A percentile compares a stretch with the other conserved stretches of the same genome.
phyloP scores from a whole-genome alignment of 2,329 filamentous ascomycete genomes.

The Sporothrix variecibatus region DNA sequence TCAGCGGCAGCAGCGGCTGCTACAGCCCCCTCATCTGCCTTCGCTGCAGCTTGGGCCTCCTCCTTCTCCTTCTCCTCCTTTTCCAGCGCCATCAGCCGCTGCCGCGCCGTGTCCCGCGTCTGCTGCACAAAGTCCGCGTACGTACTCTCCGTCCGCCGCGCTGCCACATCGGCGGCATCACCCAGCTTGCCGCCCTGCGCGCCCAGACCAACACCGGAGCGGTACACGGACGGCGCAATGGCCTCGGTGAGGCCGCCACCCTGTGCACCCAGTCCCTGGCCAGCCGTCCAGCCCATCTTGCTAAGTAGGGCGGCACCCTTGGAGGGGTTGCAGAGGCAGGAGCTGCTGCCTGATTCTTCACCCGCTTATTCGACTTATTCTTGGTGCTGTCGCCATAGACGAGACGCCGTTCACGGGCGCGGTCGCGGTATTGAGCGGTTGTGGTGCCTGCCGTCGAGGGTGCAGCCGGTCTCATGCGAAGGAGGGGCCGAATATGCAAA shows the following conservation, averaged over 20 bases:
- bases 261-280: slow-evolving; percentile 64
- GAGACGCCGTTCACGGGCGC: slow-evolving; percentile 66
- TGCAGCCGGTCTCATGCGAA: slow-evolving; percentile 26
- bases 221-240: slow-evolving; percentile 65
- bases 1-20: not conserved
- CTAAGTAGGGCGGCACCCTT: slow-evolving; percentile 68
- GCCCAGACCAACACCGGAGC: slow-evolving; percentile 68
- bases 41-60: not conserved
- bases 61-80: slow-evolving; percentile 20
- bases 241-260: slow-evolving; percentile 65
- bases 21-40: not conserved
- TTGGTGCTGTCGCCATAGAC: slow-evolving; percentile 48
- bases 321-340: slow-evolving; percentile 47
- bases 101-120: slow-evolving; percentile 66
- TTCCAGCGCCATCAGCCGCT: slow-evolving; percentile 48
- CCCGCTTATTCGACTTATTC: not conserved
- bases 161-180: slow-evolving; percentile 65
- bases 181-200: slow-evolving; percentile 70
- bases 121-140: slow-evolving; percentile 65
- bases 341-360: slow-evolving; percentile 34
- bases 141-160: slow-evolving; percentile 56
- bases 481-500: slow-evolving; percentile 28
- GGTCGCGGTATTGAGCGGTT: slow-evolving; percentile 58
- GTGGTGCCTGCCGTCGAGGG: slow-evolving; percentile 4
- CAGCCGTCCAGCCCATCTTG: slow-evolving; percentile 72